Evolutionary conservation across 768 basidiomycete species (phyloP).

Genomic region (Suillus ampliporus): DNA sequence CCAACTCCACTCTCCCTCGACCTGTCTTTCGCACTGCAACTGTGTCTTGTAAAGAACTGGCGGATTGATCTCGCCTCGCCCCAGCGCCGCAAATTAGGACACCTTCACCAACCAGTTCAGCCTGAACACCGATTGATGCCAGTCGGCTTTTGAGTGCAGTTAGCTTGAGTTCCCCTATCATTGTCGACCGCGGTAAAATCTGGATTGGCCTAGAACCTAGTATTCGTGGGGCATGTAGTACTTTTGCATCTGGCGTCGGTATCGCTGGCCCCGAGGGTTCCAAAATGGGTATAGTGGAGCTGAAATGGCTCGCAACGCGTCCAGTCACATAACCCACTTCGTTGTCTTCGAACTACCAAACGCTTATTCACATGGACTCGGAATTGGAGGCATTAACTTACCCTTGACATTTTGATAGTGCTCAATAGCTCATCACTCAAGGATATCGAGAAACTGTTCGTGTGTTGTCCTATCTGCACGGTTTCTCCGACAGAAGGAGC

Average conservation of each 20-base stretch:
- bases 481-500: slow-evolving; percentile 78
- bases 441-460: slow-evolving; percentile 91
- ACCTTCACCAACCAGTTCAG: slow-evolving; percentile 97
- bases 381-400: slow-evolving; percentile 34
- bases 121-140: slow-evolving; percentile 75
- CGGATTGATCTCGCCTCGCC: slow-evolving; percentile 47
- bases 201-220: slow-evolving; percentile 72
- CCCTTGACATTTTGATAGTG: slow-evolving; percentile 84
- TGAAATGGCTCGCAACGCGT: slow-evolving; percentile 82
- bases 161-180: slow-evolving; percentile 97
- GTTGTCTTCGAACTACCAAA: slow-evolving; percentile 90
- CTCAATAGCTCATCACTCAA: slow-evolving; percentile 88
- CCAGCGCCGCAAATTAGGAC: slow-evolving; percentile 85
- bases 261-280: slow-evolving; percentile 61
- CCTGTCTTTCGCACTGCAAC: slow-evolving; percentile 91
- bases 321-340: slow-evolving; percentile 94
- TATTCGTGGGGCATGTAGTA: slow-evolving; percentile 42
- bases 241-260: slow-evolving; percentile 28
- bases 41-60: slow-evolving; percentile 60
- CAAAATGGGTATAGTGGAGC: slow-evolving; percentile 87
- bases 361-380: slow-evolving; percentile 8
- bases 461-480: slow-evolving; percentile 93
- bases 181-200: slow-evolving; percentile 84
- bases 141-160: slow-evolving; percentile 87
- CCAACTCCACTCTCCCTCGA: slow-evolving; percentile 85